Evolutionary conservation across 331 rosid genomes (phyloP).

Genomic region (Malus hybrid): DNA sequence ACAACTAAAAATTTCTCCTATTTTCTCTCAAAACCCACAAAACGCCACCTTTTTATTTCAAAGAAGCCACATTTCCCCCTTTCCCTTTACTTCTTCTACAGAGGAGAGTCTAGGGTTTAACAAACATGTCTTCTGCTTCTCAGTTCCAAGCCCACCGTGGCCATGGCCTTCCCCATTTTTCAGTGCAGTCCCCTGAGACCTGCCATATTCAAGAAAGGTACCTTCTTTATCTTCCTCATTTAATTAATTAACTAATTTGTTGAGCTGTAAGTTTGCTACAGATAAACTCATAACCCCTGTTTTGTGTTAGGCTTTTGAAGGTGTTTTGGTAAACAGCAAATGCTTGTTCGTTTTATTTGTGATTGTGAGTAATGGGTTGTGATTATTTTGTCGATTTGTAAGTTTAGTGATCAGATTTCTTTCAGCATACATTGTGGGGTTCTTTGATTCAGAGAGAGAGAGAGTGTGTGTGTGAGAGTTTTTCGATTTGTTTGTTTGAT

Average conservation of each 20-base stretch:
- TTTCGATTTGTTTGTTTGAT: not conserved
- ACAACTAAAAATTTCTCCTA: not conserved
- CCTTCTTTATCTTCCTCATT: not conserved
- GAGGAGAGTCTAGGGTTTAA: not conserved
- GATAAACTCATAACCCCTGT: not conserved
- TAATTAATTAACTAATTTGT: not conserved
- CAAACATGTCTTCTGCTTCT: not conserved
- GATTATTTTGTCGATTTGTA: not conserved
- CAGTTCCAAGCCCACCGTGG: not conserved
- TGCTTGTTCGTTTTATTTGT: not conserved
- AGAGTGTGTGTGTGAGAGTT: not conserved
- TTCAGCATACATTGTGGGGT: not conserved
- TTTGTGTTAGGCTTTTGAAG: not conserved
- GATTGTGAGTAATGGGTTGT: not conserved
- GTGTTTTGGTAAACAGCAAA: not conserved
- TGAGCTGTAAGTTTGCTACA: not conserved
- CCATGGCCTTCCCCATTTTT: not conserved
- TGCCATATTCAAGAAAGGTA: not conserved
- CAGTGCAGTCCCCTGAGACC: not conserved
- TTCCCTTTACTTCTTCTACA: not conserved
- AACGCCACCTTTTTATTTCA: not conserved
- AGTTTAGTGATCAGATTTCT: not conserved
- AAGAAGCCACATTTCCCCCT: not conserved
- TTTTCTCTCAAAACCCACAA: not conserved
- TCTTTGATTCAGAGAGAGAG: not conserved